Conservation (phyloP, 2,329 filamentous ascomycete species). For the Spiromastix sp. region DNA sequence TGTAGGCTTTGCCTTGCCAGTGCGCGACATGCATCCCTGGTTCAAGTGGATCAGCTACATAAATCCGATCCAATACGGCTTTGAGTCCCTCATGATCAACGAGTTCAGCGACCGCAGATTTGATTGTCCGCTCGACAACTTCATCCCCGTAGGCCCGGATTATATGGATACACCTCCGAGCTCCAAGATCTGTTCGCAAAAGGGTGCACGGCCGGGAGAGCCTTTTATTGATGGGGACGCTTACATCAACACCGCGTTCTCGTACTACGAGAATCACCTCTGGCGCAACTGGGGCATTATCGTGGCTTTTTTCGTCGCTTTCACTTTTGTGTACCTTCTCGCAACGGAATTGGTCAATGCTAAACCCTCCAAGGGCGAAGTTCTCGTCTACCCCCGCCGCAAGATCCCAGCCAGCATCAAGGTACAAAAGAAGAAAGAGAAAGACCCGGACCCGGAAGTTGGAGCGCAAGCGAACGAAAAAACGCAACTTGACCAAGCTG, state of each 20-base stretch:
- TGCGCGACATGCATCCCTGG: constrained; percentile 65
- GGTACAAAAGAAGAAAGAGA: constrained; percentile 4
- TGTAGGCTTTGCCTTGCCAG: constrained; percentile 37
- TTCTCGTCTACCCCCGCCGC: constrained; percentile 64
- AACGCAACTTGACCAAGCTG: constrained; percentile 22
- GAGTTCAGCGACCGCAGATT: constrained; percentile 65
- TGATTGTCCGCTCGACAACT: constrained; percentile 29
- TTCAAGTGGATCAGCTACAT: constrained; percentile 75
- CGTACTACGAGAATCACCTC: constrained; percentile 48
- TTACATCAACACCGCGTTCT: constrained; percentile 46
- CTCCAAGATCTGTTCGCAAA: constrained; percentile 42
- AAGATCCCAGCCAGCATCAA: constrained; percentile 25
- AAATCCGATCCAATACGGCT: constrained; percentile 69
- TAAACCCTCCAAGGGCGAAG: constrained; percentile 66
- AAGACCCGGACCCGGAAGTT: constrained; percentile 7
- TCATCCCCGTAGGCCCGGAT: constrained; percentile 31
- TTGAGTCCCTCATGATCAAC: constrained; percentile 73
- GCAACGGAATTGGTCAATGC: constrained; percentile 51
- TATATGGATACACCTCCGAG: constrained; percentile 24
- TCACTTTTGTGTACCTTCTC: constrained; percentile 9
- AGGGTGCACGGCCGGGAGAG: constrained; percentile 48
- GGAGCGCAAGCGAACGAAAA: constrained; percentile 8
- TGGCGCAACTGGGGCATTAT: constrained; percentile 66
- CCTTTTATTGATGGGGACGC: constrained; percentile 46
- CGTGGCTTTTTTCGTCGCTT: constrained; percentile 46